Conservation (phyloP, 345 rosid genomes). For the Dipteronia sinensis region DNA sequence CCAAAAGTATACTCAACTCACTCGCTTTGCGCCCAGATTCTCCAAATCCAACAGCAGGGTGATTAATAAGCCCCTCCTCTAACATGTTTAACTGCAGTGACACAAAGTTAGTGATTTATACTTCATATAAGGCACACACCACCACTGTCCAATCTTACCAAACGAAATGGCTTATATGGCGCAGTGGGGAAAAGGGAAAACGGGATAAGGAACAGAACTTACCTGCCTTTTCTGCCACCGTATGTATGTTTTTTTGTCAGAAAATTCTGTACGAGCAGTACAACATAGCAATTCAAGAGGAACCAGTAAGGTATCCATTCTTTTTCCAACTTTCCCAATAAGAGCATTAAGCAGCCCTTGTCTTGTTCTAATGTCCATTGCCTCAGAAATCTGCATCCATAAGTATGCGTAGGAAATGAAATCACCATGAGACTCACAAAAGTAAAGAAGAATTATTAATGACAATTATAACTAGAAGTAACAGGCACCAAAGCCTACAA, state of each 20-base stretch:
- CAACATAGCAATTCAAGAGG: constrained; percentile 91
- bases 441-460: not conserved
- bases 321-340: constrained; percentile 85
- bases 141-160: constrained; percentile 20
- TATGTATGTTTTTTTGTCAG: constrained; percentile 92
- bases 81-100: constrained; percentile 75
- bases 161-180: constrained; percentile 15
- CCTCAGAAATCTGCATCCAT: constrained; percentile 77
- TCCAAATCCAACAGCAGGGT: constrained; percentile 88
- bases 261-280: constrained; percentile 90
- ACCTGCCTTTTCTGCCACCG: constrained; percentile 99
- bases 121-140: not conserved
- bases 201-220: constrained; percentile 33
- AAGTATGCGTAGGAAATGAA: constrained; percentile 18
- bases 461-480: not conserved
- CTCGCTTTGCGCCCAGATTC: constrained; percentile 83
- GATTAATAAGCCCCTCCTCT: constrained; percentile 95
- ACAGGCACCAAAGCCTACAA: constrained; percentile 1
- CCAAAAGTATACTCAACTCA: constrained; percentile 81
- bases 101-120: constrained; percentile 29
- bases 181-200: constrained; percentile 11
- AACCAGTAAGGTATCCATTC: constrained; percentile 86
- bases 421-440: constrained; percentile 8
- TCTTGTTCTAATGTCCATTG: constrained; percentile 94
- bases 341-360: constrained; percentile 91